Conservation (phyloP, 148 eudicot genomes). For the Camellia japonica region DNA sequence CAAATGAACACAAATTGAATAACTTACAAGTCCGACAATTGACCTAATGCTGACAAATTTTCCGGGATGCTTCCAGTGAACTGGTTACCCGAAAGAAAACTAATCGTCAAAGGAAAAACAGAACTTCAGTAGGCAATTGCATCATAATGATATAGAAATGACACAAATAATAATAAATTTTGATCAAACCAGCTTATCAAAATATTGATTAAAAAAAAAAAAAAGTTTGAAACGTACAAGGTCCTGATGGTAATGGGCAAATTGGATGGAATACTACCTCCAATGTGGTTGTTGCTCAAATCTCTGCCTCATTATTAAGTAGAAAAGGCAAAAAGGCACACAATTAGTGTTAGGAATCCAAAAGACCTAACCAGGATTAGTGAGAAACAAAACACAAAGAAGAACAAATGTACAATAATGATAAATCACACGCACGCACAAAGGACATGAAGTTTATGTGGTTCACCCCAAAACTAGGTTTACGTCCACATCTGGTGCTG, state of each 20-base stretch:
- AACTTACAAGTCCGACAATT: slow-evolving; percentile 76
- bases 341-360: too few species aligned
- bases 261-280: slow-evolving; percentile 76
- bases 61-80: slow-evolving; percentile 77
- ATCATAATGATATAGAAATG: background rate
- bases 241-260: slow-evolving; percentile 69
- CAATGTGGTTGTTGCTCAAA: slow-evolving; percentile 82
- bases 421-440: too few species aligned
- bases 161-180: background rate
- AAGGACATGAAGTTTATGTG: too few species aligned
- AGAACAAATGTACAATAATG: too few species aligned
- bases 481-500: too few species aligned
- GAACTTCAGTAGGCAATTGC: background rate
- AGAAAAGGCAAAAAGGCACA: background rate
- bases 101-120: slow-evolving; percentile 19
- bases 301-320: slow-evolving; percentile 48
- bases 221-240: slow-evolving; percentile 57
- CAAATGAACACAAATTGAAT: background rate
- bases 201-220: slow-evolving; percentile 6
- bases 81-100: slow-evolving; percentile 74
- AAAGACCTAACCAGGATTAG: too few species aligned
- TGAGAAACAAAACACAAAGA: too few species aligned
- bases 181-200: background rate
- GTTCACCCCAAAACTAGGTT: too few species aligned
- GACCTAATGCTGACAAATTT: slow-evolving; percentile 60